Percentiles rank a stretch among this genome's conserved stretches.
Evolutionary conservation across 2,329 filamentous ascomycete genomes (phyloP).

Genomic region (Ascocoryne sarcoides): DNA sequence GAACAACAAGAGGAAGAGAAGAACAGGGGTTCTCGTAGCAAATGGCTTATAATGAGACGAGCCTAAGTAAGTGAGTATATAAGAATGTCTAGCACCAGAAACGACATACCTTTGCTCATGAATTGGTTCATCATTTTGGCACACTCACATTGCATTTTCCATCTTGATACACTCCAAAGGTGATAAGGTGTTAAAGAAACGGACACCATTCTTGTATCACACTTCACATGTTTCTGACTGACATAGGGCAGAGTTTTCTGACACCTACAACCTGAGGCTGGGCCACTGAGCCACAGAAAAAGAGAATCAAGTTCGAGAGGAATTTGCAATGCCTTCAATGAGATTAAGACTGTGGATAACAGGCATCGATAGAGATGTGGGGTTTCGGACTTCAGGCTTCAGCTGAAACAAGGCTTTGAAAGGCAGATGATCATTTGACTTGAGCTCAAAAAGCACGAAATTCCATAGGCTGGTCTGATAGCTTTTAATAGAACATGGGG

Average conservation of each 20-base stretch:
- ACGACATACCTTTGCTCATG: neutral
- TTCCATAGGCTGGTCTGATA: neutral
- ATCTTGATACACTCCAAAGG: no score
- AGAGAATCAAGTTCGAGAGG: no score
- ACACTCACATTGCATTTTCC: no score
- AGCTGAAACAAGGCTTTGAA: neutral
- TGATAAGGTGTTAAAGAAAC: no score
- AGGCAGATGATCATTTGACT: no score
- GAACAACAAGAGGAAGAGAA: slow-evolving; percentile 6
- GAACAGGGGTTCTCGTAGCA: slow-evolving; percentile 8
- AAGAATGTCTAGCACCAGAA: neutral
- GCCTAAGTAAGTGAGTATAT: neutral
- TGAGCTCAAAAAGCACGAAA: no score
- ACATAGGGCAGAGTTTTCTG: no score
- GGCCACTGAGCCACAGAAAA: neutral
- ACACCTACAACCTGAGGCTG: neutral
- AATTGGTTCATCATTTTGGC: neutral
- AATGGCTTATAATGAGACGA: slow-evolving; percentile 10
- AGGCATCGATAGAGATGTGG: neutral
- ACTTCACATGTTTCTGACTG: no score
- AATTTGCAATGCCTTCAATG: no score
- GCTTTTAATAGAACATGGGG: neutral
- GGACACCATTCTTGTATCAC: no score
- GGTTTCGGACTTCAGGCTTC: neutral
- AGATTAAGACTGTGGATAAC: no score